Conservation (phyloP, 495 filamentous ascomycete species). For the Clavariopsis aquatica region DNA sequence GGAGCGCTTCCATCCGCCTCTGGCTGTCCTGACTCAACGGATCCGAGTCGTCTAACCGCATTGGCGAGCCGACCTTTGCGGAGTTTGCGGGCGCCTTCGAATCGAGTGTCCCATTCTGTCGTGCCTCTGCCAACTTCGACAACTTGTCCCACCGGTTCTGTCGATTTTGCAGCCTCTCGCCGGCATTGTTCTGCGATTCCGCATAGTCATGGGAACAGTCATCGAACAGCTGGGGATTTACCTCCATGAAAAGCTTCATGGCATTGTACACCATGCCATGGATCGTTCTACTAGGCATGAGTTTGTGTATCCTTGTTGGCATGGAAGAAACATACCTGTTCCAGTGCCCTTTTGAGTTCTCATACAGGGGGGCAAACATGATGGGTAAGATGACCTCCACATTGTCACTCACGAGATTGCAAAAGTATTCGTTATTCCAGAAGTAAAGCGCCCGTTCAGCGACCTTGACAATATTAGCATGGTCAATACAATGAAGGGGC, state of each 20-base stretch:
- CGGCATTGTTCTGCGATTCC: conserved; percentile 89
- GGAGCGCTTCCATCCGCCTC: conserved; percentile 78
- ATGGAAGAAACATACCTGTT: conserved; percentile 71
- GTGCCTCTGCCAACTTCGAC: conserved; percentile 71
- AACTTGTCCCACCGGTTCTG: conserved; percentile 85
- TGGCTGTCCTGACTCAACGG: conserved; percentile 77
- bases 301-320: not conserved
- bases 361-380: conserved; percentile 98
- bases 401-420: conserved; percentile 98
- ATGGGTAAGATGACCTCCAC: conserved; percentile 97
- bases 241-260: conserved; percentile 99
- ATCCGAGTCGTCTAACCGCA: conserved; percentile 69
- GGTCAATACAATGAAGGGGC: not conserved
- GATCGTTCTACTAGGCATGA: conserved; percentile 68
- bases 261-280: conserved; percentile 99
- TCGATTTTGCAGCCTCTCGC: conserved; percentile 72
- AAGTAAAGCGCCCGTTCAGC: conserved; percentile 97
- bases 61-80: conserved; percentile 53
- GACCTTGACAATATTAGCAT: conserved; percentile 56
- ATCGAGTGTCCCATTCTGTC: conserved; percentile 57
- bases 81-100: conserved; percentile 43
- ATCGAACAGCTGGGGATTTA: conserved; percentile 97
- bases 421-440: conserved; percentile 99
- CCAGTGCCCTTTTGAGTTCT: conserved; percentile 99
- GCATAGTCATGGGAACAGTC: conserved; percentile 98